These are phyloP conservation scores for Elsinoe ampelina DNA, from an alignment of 2,329 filamentous ascomycete genomes.

Conservation along the genomic window DNA sequence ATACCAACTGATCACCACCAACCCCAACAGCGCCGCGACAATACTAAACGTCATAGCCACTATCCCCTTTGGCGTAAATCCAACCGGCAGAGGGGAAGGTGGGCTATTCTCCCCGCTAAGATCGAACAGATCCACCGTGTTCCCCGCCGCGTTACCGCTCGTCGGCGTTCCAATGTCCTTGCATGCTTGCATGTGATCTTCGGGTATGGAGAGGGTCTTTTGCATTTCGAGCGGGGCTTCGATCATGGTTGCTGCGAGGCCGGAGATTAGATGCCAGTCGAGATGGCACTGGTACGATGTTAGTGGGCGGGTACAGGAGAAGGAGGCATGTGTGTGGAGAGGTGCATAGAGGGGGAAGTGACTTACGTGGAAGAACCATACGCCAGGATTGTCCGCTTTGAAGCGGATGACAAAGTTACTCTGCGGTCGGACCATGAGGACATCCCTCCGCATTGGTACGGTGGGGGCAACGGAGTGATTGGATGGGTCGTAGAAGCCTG, in stretches of 20 bases:
- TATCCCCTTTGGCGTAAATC: conserved; percentile 63
- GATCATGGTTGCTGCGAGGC: conserved; percentile 44
- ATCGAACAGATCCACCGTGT: conserved; percentile 55
- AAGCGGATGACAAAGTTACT: conserved; percentile 49
- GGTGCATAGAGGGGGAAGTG: conserved; percentile 3
- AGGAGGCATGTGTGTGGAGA: not conserved
- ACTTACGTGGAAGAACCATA: conserved; percentile 19
- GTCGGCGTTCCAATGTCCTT: conserved; percentile 41
- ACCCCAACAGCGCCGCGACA: conserved; percentile 58
- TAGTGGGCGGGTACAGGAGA: conserved; percentile 31
- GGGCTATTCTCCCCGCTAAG: conserved; percentile 51
- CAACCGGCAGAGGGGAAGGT: conserved; percentile 50
- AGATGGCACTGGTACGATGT: conserved; percentile 37
- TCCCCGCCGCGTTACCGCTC: conserved; percentile 65
- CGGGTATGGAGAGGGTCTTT: conserved; percentile 49
- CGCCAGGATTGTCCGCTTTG: conserved; percentile 43
- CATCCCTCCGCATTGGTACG: conserved; percentile 44
- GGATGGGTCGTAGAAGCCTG: conserved; percentile 19
- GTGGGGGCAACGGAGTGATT: conserved; percentile 30
- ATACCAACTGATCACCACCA: conserved; percentile 60
- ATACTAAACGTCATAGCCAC: conserved; percentile 66
- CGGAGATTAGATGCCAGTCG: conserved; percentile 45
- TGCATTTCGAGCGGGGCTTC: conserved; percentile 51
- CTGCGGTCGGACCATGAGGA: conserved; percentile 44
- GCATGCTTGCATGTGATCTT: conserved; percentile 53